Base-by-base conservation (phyloP, 768 basidiomycete genomes). In the Macrolepiota fuliginosa region DNA sequence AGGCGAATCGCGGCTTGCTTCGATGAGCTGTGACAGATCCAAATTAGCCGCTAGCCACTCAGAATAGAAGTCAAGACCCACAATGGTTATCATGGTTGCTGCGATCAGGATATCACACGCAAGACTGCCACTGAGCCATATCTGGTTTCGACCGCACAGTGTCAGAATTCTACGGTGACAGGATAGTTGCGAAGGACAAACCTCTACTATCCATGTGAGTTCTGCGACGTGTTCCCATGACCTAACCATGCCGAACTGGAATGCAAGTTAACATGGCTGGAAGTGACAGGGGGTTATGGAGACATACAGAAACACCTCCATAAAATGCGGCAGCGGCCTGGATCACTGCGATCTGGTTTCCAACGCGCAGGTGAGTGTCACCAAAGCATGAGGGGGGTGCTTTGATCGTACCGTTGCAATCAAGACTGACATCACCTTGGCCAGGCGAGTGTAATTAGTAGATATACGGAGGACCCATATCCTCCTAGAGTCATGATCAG, bases 21-120 rank as follows among this genome's bases (percentile, higher is more conserved):
- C 54, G 10, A 37, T 24, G 3, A 61, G 36, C 63, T 64, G 22
- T 15, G 19, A 39, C 3, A 10, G 17, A 19, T 3, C 22, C 9
- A 17, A 19, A 6, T 49, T 11, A 49, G 47, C 24, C 25, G 22
- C 10, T 19, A 32, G 29, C 29, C 29, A 22, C 22, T 49, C 47
- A 27, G 22, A 49, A 9, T 45, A 19, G 22, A 49, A 27, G 47
- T 1, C 24, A 40, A 29, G 12, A n/a, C 63, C 36, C 47, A 64
- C 64, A n/a, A 64, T 56, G 15, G 61, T 36, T 19, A 62, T 50
- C 64, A 64, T 64, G 9, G 55, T 58, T 7, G n/a, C 50, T 10
- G 64, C 60, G 27, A 64, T 64, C 25, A 62, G 24, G 25, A 62
- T 45, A 50, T 64, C 64, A 27, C 64, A 64, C 27, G 56, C 54